These are phyloP conservation scores for Aureobasidium zeae DNA, from an alignment of 2,329 filamentous ascomycete genomes.

Conservation along the genomic window DNA sequence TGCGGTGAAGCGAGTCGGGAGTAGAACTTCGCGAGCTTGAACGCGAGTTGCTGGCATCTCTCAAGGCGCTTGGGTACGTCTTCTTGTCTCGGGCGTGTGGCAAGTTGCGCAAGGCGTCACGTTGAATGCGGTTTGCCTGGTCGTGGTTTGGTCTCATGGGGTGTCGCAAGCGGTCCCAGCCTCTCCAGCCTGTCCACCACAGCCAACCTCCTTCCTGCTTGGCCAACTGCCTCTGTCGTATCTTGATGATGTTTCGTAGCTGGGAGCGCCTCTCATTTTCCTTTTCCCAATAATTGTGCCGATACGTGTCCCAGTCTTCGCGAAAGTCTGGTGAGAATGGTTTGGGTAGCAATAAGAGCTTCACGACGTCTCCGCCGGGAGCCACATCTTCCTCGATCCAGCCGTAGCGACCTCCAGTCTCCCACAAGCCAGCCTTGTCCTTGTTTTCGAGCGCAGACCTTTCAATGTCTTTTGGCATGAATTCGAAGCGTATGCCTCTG, in stretches of 20 bases:
- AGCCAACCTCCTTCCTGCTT: slow-evolving; percentile 64
- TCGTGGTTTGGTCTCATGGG: slow-evolving; percentile 7
- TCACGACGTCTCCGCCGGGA: slow-evolving; percentile 82
- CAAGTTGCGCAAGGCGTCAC: slow-evolving; percentile 11
- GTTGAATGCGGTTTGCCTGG: slow-evolving; percentile 6
- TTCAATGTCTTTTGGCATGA: slow-evolving; percentile 33
- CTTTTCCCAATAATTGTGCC: slow-evolving; percentile 90
- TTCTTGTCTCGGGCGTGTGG: slow-evolving; percentile 29
- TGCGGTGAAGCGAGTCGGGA: slow-evolving; percentile 22
- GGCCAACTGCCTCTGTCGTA: slow-evolving; percentile 59
- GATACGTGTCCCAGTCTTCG: slow-evolving; percentile 93
- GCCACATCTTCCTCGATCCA: slow-evolving; percentile 80
- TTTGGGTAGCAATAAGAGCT: slow-evolving; percentile 82
- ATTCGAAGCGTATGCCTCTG: slow-evolving; percentile 28
- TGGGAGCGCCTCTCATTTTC: slow-evolving; percentile 82
- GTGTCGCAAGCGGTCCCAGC: slow-evolving; percentile 33
- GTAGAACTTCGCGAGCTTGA: slow-evolving; percentile 29
- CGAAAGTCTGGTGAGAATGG: slow-evolving; percentile 90
- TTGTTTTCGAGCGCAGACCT: slow-evolving; percentile 47
- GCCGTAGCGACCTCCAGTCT: slow-evolving; percentile 39
- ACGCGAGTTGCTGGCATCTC: slow-evolving; percentile 19
- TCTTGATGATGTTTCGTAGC: slow-evolving; percentile 60
- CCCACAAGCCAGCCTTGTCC: slow-evolving; percentile 16
- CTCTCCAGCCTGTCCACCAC: slow-evolving; percentile 75
- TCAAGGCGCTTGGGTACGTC: slow-evolving; percentile 10